These are phyloP conservation scores for Phytophthora palmivora DNA, from an alignment of 352 stramenopile species.

Conservation along the genomic window DNA sequence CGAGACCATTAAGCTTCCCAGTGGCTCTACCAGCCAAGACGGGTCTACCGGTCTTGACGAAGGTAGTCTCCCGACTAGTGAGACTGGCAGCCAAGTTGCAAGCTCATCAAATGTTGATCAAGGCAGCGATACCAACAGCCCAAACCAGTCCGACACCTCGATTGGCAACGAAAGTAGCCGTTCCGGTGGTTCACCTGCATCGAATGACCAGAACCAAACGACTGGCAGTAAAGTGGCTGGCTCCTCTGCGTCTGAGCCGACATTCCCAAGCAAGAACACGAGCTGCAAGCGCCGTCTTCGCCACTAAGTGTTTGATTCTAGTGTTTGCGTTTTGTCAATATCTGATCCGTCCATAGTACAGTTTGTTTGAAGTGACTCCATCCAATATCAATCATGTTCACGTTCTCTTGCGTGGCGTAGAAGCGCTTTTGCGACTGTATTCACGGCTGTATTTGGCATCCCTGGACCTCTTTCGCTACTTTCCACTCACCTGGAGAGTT, in stretches of 20 bases:
- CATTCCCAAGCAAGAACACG: slow-evolving; percentile 6
- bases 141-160: slow-evolving; percentile 17
- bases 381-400: no score
- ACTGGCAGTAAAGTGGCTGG: slow-evolving; percentile 22
- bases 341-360: no score
- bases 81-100: slow-evolving; percentile 15
- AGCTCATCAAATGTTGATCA: slow-evolving; percentile 15
- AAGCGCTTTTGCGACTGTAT: no score
- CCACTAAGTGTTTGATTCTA: slow-evolving; percentile 6
- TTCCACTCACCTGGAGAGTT: no score
- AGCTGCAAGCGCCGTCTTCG: slow-evolving; percentile 34
- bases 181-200: neutral
- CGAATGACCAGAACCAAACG: slow-evolving; percentile 10
- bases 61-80: slow-evolving; percentile 1
- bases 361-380: no score
- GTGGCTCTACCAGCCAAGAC: slow-evolving; percentile 1
- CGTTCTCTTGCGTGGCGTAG: no score
- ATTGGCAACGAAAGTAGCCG: slow-evolving; percentile 13
- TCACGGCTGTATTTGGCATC: no score
- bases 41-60: slow-evolving; percentile 4
- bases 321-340: neutral
- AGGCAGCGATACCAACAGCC: slow-evolving; percentile 16
- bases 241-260: slow-evolving; percentile 17
- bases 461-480: no score
- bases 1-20: slow-evolving; percentile 7